Evolutionary conservation across 768 basidiomycete species (phyloP).

Genomic region (Panellus pusillus): DNA sequence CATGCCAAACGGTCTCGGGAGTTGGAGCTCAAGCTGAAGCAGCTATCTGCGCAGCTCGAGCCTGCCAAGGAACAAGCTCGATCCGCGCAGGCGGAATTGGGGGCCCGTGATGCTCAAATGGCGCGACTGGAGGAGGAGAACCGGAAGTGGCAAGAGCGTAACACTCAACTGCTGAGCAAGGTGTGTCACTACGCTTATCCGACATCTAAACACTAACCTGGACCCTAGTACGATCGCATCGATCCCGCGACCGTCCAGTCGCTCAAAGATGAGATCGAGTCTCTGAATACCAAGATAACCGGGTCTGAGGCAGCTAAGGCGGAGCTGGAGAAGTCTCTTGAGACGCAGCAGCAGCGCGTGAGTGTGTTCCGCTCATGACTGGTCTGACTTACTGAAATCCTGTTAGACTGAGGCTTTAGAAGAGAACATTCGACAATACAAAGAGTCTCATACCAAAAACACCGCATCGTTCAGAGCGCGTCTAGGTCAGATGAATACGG

Average conservation of each 20-base stretch:
- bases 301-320: conserved; percentile 17
- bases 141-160: conserved; percentile 82
- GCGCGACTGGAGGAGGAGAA: conserved; percentile 73
- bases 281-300: conserved; percentile 36
- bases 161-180: conserved; percentile 77
- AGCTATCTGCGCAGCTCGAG: conserved; percentile 61
- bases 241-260: conserved; percentile 82
- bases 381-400: neutral
- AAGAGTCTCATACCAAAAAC: conserved; percentile 22
- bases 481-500: conserved; percentile 36
- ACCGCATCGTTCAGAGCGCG: conserved; percentile 28
- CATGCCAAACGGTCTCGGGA: conserved; percentile 67
- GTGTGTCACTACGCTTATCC: conserved; percentile 33
- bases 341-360: conserved; percentile 32
- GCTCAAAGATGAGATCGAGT: conserved; percentile 71
- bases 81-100: conserved; percentile 69
- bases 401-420: conserved; percentile 45
- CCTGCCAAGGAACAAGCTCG: conserved; percentile 74
- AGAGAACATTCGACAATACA: conserved; percentile 38
- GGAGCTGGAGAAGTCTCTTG: conserved; percentile 31
- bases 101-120: conserved; percentile 64
- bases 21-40: conserved; percentile 62
- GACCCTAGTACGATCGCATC: conserved; percentile 75
- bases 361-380: conserved; percentile 4
- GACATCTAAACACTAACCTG: neutral